Conservation (phyloP, 495 filamentous ascomycete species). For the Aeminium ludgeri region DNA sequence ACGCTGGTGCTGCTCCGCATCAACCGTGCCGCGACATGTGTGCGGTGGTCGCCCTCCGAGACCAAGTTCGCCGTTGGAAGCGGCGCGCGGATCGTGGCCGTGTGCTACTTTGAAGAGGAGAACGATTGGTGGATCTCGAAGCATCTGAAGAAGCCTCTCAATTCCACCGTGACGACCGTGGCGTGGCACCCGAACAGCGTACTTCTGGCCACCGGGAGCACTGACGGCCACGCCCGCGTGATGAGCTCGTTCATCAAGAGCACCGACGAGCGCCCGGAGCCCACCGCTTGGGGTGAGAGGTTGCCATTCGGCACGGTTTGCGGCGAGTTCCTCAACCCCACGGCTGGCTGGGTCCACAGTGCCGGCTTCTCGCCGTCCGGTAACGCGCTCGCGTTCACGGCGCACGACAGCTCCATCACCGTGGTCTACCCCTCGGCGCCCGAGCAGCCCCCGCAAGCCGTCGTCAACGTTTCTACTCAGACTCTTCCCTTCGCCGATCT, state of each 20-base stretch:
- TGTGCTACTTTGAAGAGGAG: slow-evolving; percentile 97
- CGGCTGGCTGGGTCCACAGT: slow-evolving; percentile 89
- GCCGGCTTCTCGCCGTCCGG: slow-evolving; percentile 84
- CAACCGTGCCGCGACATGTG: slow-evolving; percentile 90
- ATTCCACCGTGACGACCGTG: slow-evolving; percentile 83
- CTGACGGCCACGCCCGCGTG: slow-evolving; percentile 92
- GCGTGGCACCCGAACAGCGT: slow-evolving; percentile 96
- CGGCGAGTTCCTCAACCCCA: slow-evolving; percentile 87
- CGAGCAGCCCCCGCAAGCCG: slow-evolving; percentile 75
- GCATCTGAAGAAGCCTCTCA: slow-evolving; percentile 95
- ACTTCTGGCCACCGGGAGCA: slow-evolving; percentile 80
- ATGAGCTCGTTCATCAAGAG: slow-evolving; percentile 95
- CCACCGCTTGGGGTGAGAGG: slow-evolving; percentile 83
- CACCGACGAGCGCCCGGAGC: slow-evolving; percentile 70
- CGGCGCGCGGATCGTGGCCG: slow-evolving; percentile 84
- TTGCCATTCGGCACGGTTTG: slow-evolving; percentile 96
- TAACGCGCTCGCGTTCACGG: slow-evolving; percentile 74
- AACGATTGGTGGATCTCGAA: slow-evolving; percentile 99
- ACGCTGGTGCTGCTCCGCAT: slow-evolving; percentile 93
- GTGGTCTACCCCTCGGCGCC: slow-evolving; percentile 88
- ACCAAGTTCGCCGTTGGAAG: slow-evolving; percentile 95
- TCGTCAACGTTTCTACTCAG: slow-evolving; percentile 77
- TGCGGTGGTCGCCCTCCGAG: slow-evolving; percentile 93
- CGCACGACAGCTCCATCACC: slow-evolving; percentile 89
- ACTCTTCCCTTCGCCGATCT: slow-evolving; percentile 79